Percentiles rank a stretch among this genome's conserved stretches.
Conservation (phyloP, 257 asterid genomes). For the Solanum tarapatanum region DNA sequence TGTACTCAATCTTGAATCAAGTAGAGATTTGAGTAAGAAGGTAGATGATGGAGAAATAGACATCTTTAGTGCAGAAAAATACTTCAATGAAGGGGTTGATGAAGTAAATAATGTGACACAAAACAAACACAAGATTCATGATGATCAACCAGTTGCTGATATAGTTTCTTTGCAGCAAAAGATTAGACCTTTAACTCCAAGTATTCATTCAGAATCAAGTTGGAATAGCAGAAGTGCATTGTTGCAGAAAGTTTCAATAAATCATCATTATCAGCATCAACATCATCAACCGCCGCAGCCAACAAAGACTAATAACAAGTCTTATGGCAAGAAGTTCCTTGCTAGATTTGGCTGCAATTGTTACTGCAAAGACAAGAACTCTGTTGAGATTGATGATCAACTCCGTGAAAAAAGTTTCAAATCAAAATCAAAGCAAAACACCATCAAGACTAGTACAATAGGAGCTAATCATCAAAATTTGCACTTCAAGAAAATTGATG, state of each 20-base stretch:
- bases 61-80: conserved; percentile 65
- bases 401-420: conserved; percentile 4
- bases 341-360: conserved; percentile 52
- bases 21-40: conserved; percentile 14
- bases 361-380: conserved; percentile 39
- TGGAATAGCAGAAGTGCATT: conserved; percentile 48
- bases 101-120: neutral
- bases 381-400: conserved; percentile 29
- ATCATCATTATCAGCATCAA: conserved; percentile 13
- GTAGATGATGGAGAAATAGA: conserved; percentile 55
- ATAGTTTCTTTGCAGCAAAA: conserved; percentile 11
- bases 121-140: conserved; percentile 16
- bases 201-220: conserved; percentile 51
- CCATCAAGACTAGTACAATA: neutral
- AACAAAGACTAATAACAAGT: conserved; percentile 15
- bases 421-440: conserved; percentile 1
- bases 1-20: conserved; percentile 25
- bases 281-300: conserved; percentile 16
- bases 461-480: neutral
- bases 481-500: conserved; percentile 11
- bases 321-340: conserved; percentile 29
- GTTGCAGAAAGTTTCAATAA: conserved; percentile 22
- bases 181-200: conserved; percentile 19
- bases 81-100: conserved; percentile 43
- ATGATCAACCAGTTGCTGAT: conserved; percentile 16